These are phyloP conservation scores for Nothopassalora personata DNA, from an alignment of 2,329 filamentous ascomycete species.

Conservation along the genomic window DNA sequence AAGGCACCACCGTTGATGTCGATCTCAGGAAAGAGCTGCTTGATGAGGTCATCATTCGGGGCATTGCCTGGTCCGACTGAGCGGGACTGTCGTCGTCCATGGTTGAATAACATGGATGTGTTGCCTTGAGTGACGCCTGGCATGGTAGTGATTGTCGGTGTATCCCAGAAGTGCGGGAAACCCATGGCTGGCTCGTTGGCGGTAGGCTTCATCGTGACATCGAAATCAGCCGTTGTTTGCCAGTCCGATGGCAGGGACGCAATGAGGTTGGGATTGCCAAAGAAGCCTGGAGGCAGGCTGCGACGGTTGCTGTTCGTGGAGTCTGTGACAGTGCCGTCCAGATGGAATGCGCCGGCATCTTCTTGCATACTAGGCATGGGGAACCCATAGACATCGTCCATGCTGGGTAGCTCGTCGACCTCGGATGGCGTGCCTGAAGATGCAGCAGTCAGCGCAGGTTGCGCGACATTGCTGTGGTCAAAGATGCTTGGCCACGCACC, in stretches of 20 bases:
- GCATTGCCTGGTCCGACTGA: slow-evolving; percentile 26
- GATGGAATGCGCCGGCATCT: slow-evolving; percentile 18
- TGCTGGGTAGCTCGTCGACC: slow-evolving; percentile 33
- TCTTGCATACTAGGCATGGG: slow-evolving; percentile 31
- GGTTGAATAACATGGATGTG: slow-evolving; percentile 6
- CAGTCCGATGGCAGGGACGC: slow-evolving; percentile 18
- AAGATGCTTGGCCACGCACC: slow-evolving; percentile 28
- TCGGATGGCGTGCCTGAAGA: slow-evolving; percentile 37
- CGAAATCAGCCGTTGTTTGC: slow-evolving; percentile 11
- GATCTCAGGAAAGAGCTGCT: slow-evolving; percentile 31
- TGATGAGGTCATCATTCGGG: slow-evolving; percentile 29
- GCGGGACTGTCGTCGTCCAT: slow-evolving; percentile 24
- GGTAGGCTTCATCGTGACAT: slow-evolving; percentile 13
- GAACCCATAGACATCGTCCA: slow-evolving; percentile 30
- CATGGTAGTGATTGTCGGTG: slow-evolving; percentile 16
- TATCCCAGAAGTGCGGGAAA: slow-evolving; percentile 20
- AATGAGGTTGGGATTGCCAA: slow-evolving; percentile 24
- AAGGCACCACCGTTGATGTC: slow-evolving; percentile 22
- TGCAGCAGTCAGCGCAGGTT: slow-evolving; percentile 35
- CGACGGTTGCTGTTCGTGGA: slow-evolving; percentile 24
- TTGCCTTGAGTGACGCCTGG: slow-evolving; percentile 15
- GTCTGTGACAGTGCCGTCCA: slow-evolving; percentile 8
- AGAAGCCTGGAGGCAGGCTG: slow-evolving; percentile 31
- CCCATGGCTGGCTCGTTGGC: slow-evolving; percentile 8
- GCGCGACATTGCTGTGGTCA: slow-evolving; percentile 24